Base-by-base conservation (phyloP, 805 yeast genomes). In the Candida ulmi region DNA sequence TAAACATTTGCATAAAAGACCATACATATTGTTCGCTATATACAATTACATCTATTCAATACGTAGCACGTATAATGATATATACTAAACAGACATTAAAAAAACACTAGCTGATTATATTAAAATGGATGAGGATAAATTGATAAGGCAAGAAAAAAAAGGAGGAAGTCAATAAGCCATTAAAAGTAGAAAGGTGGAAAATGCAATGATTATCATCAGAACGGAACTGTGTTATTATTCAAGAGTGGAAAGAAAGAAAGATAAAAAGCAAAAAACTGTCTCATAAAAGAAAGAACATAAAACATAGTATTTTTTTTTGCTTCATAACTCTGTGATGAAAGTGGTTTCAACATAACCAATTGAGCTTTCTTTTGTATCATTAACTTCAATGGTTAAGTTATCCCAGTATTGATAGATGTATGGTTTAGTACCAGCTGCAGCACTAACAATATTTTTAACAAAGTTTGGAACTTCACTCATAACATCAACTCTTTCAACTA, bases 401-500 rank as follows among this genome's bases (percentile, higher is more conserved):
- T 86, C 82, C 60, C 83, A 76, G 67, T 78, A 93, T 68, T 93
- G 98, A 65, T 90, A 93, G 55, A 93, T 91, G 68, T 77, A 91
- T n/a, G 99, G 99, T 60, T 83, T 86, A 21, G 98, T 82, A 37
- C 98, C 99, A 13, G 93, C 93, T 39, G 91, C 95, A 42, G 95
- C 96, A 46, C 90, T 79, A 34, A 87, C 98, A 43, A 93, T 84
- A 53, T 81, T 84, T 67, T 91, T 93, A 50, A 93, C 95, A 63
- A 93, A 88, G 47, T 78, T 81, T 21, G 99, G 99, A 43, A 93
- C 82, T 66, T 93, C 98, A 37, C 88, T 86, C 97, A 93, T 88
- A 43, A 93, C 98, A 64, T 93, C 99, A 42, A 93, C 90, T 59
- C 98, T 80, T 67, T 88, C 97, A 38, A 87, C 78, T 44, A 86